Percentiles rank a stretch among this genome's conserved stretches.
Conservation (phyloP, 345 rosid genomes). For the Turritis glabra region DNA sequence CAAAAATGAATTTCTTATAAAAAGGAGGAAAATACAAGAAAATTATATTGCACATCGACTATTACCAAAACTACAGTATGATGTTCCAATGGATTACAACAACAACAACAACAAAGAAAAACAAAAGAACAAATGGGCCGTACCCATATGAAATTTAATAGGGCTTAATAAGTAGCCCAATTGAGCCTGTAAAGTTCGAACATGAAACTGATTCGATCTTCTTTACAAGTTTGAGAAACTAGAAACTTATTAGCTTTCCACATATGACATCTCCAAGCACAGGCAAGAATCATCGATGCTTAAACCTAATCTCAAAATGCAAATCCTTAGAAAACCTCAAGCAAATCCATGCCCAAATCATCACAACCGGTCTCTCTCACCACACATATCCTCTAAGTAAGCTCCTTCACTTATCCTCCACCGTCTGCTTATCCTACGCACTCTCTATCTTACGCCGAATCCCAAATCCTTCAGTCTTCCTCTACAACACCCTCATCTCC, state of each 20-base stretch:
- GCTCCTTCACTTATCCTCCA: conserved; percentile 51
- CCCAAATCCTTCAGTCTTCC: conserved; percentile 54
- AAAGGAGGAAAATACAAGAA: not conserved
- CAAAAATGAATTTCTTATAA: not conserved
- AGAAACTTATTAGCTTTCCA: not conserved
- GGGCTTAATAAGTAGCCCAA: not conserved
- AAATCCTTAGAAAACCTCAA: conserved; percentile 42
- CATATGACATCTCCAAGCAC: conserved; percentile 54
- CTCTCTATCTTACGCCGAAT: conserved; percentile 55
- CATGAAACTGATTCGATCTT: not conserved
- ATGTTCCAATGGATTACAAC: not conserved
- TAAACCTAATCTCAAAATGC: conserved; percentile 52
- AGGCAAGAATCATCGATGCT: conserved; percentile 43
- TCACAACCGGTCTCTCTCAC: conserved; percentile 52
- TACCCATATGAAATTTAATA: not conserved
- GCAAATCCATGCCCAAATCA: conserved; percentile 55
- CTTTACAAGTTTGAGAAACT: not conserved
- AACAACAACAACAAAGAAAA: not conserved
- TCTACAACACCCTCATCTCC: conserved; percentile 61
- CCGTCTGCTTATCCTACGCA: conserved; percentile 44
- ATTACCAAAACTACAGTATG: not conserved
- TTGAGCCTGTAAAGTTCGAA: not conserved
- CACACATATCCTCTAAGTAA: conserved; percentile 68
- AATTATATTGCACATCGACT: not conserved
- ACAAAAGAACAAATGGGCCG: not conserved